Conservation (phyloP, 2,329 filamentous ascomycete genomes). For the Penicillium sp. region DNA sequence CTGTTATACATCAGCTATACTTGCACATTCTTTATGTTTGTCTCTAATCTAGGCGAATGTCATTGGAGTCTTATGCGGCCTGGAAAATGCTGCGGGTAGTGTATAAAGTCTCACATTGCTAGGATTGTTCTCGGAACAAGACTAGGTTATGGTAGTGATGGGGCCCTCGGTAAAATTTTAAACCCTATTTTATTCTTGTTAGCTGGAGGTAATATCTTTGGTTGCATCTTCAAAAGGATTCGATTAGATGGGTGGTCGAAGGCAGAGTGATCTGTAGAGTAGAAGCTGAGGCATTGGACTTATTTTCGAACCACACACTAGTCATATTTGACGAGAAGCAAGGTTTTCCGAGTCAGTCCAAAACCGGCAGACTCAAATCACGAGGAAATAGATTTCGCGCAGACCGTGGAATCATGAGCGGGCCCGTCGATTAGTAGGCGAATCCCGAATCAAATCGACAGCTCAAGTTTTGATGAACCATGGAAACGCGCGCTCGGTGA, state of each 20-base stretch:
- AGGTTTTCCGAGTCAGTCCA: neutral
- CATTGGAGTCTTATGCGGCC: neutral
- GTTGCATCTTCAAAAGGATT: neutral
- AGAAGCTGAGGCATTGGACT: neutral
- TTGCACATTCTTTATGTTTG: neutral
- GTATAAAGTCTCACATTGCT: neutral
- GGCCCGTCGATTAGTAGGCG: neutral
- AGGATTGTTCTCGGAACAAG: neutral
- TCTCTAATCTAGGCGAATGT: too few relatives aligned
- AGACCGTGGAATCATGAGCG: constrained; percentile 1
- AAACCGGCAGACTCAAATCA: neutral
- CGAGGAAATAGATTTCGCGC: neutral
- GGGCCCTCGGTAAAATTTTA: neutral
- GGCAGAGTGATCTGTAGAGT: neutral
- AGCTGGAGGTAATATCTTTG: neutral
- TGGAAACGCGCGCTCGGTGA: neutral
- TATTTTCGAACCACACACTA: neutral
- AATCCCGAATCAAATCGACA: neutral
- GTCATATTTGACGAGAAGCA: neutral
- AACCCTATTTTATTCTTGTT: neutral
- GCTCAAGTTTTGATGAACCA: neutral
- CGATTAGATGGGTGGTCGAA: neutral
- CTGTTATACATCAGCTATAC: neutral
- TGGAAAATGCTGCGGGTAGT: neutral
- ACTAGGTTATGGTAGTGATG: neutral